Evolutionary conservation across 208 protist genomes (phyloP), one percentile per base, ranked within the genome.

Genomic region (Crithidia mellificae): DNA sequence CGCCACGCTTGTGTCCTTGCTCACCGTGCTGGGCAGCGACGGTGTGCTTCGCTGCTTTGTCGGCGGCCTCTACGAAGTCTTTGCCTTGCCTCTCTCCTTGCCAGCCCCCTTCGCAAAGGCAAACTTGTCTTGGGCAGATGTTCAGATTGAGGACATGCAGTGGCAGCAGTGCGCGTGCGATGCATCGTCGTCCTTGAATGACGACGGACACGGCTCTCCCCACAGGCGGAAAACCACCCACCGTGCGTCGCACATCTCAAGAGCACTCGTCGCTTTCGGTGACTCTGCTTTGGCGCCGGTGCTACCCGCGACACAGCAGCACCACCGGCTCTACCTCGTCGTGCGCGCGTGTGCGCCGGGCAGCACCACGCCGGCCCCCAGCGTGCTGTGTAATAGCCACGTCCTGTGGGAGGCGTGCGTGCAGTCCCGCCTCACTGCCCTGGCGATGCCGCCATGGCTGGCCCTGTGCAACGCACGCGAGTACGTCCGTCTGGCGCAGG

Each of bases 61-160:
- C 24, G 84, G 84, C 47, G 87, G 87, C 14, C 72, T 93, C 12
- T 81, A 80, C 54, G 87, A 93, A 71, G 80, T 87, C 24, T 59
- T 50, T 46, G 51, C 68, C 15, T 19, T 77, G 24, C 30, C 22
- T 1, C 32, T 86, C 24, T 47, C 68, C 19, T 56, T 80, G 15
- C 82, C 74, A 2, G 36, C 27, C 15, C 6, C 49, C 11, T 4
- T 66, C 3, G 49, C 29, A 43, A 39, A n/a, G 6, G 30, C 52
- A 22, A 47, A 34, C 2, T 24, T 41, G 25, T 41, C 34, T 9
- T 74, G 68, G 68, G 34, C 47, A 9, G 53, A 49, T 11, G 61
- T 68, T 7, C 14, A 25, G 32, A 27, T 74, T 1, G 34, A 63
- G 6, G 63, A 72, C 20, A 15, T 79, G 54, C 55, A 65, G 39